Evolutionary conservation across 2,329 filamentous ascomycete species (phyloP).

Genomic region (Venturia oleaginea): DNA sequence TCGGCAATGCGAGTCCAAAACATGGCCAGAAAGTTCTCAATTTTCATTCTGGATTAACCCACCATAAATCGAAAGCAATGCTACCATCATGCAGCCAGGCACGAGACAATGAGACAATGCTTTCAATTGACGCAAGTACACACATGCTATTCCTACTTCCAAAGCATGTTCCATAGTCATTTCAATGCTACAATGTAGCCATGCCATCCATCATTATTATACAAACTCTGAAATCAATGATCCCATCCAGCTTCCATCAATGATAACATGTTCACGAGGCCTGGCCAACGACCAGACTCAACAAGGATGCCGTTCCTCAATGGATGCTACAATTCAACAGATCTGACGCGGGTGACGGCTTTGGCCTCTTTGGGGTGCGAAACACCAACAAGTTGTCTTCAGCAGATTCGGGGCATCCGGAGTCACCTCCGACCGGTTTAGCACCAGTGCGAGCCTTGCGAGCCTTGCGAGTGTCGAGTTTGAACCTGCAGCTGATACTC

Average conservation of each 20-base stretch:
- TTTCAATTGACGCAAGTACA: background rate
- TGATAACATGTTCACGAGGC: background rate
- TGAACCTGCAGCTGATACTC: background rate
- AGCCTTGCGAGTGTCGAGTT: background rate
- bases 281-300: background rate
- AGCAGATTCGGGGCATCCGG: no score
- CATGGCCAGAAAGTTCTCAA: no score
- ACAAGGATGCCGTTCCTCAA: no score
- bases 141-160: background rate
- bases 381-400: no score
- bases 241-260: background rate
- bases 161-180: background rate
- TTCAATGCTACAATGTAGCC: background rate
- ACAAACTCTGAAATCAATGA: background rate
- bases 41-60: no score
- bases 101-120: background rate
- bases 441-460: no score
- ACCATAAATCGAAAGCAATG: no score
- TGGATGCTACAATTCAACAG: no score
- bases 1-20: no score
- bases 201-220: background rate
- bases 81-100: no score
- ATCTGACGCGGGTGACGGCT: no score
- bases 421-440: no score
- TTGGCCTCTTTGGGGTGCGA: background rate